Base-by-base conservation (phyloP, 176 grass and related monocot genomes). In the Saccharum officinarum region DNA sequence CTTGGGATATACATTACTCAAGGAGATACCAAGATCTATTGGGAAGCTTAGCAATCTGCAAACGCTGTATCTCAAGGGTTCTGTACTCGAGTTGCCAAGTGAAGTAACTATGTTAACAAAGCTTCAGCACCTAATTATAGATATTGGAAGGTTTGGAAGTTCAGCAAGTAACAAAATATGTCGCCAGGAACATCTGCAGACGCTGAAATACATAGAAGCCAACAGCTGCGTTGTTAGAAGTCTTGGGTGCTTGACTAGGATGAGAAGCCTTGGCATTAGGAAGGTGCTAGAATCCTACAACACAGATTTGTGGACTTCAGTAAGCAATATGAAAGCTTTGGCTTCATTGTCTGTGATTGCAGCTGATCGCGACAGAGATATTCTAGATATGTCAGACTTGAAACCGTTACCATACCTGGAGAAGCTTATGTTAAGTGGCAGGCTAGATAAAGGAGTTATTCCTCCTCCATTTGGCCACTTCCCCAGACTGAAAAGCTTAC, bases 11-110 rank as follows among this genome's bases (percentile, higher is more conserved):
- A 87, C 75, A 16, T 69, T 80, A 60, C 18, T 92, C 26, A 84
- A 72, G 26, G 64, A 60, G 67, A 86, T 92, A 76, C 54, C 91
- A 7, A 83, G 66, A 55, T 84, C 55, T 28, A 60, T 92, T 5
- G 79, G 68, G 5, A 87, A 81, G 44, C 84, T 89, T 71, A 20
- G 37, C 5, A 86, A 84, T 63, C 79, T 92, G 26, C 83, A 89
- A 71, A 92, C 80, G 4, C 45, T 89, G 44, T 76, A 89, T 71
- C 77, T 87, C 13, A 64, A 77, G 33, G 71, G 62, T 70, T 84
- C 40, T 20, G 67, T 92, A n/a, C 14, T 73, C 20, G 74, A 89
- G 16, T 63, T 92, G 7, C 90, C 90, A 3, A 59, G 69, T 55
- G 83, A 60, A 3, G 9, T 80, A 8, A 84, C 70, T 45, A 71